These are phyloP conservation scores for Trifolium dubium DNA, from an alignment of 306 rosid genomes.

Conservation along the genomic window DNA sequence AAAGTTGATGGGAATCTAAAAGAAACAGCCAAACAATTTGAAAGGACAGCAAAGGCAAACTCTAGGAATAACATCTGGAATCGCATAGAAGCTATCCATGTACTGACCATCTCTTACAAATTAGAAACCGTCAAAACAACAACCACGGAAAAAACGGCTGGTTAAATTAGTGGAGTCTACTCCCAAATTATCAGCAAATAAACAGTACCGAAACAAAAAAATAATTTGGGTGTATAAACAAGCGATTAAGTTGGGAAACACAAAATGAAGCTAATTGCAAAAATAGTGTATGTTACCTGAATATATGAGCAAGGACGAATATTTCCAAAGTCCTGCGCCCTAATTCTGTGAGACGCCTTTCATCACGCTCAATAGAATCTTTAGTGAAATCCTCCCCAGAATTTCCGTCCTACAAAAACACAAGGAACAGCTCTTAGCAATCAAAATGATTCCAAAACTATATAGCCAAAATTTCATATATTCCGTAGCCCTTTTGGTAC, in stretches of 20 bases:
- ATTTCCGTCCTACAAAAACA: slow-evolving; percentile 73
- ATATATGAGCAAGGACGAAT: slow-evolving; percentile 95
- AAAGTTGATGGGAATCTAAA: background rate
- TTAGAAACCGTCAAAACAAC: slow-evolving; percentile 11
- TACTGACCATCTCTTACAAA: slow-evolving; percentile 10
- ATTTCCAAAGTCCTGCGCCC: slow-evolving; percentile 99
- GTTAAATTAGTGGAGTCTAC: background rate
- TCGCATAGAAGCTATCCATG: background rate
- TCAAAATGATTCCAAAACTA: slow-evolving; percentile 36
- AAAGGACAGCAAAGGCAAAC: slow-evolving; percentile 4
- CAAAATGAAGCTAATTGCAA: slow-evolving; percentile 22
- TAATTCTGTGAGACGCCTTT: slow-evolving; percentile 93
- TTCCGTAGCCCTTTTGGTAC: slow-evolving; percentile 10
- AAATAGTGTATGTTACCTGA: slow-evolving; percentile 57
- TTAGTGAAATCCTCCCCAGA: slow-evolving; percentile 95
- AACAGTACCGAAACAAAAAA: slow-evolving; percentile 15
- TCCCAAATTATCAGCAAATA: slow-evolving; percentile 7
- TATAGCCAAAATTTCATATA: slow-evolving; percentile 28
- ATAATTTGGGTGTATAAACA: slow-evolving; percentile 16
- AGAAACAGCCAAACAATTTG: slow-evolving; percentile 6
- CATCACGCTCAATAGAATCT: slow-evolving; percentile 95
- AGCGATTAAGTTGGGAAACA: slow-evolving; percentile 28
- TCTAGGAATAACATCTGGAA: slow-evolving; percentile 15
- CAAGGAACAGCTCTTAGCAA: slow-evolving; percentile 26
- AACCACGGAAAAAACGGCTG: background rate